Percentiles rank a stretch among this genome's conserved stretches.
phyloP scores from a whole-genome alignment of 1,284 basidiomycete genomes.

The Boletus sp. region DNA sequence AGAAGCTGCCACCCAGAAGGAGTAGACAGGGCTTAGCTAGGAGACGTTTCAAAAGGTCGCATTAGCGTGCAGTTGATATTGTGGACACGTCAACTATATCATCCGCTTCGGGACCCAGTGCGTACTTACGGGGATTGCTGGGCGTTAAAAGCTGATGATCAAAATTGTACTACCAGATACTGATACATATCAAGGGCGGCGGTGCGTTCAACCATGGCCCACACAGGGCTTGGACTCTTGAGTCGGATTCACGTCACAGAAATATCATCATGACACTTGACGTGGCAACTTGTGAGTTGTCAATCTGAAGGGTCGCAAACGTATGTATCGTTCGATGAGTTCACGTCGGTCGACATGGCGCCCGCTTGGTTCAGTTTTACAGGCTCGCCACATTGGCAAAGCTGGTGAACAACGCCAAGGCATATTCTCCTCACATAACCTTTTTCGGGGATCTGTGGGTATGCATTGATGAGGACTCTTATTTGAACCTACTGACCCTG shows the following conservation, averaged over 20 bases:
- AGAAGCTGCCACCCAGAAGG: slow-evolving; percentile 4
- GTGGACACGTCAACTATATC: background rate
- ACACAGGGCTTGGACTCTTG: background rate
- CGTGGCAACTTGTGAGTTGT: slow-evolving; percentile 10
- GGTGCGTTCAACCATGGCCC: background rate
- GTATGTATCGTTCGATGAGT: background rate
- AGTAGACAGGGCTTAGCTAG: background rate
- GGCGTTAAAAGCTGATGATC: background rate
- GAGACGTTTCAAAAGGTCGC: slow-evolving; percentile 2
- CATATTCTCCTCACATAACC: background rate
- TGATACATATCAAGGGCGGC: background rate
- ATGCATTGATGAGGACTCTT: slow-evolving; percentile 1
- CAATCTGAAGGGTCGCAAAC: background rate
- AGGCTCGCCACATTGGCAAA: slow-evolving; percentile 1
- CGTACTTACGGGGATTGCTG: background rate
- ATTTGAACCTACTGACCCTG: slow-evolving; percentile 12
- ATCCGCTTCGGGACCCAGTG: background rate
- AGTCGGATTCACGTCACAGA: background rate
- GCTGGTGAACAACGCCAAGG: background rate
- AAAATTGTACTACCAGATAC: background rate
- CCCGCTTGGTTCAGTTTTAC: slow-evolving; percentile 5
- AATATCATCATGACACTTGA: background rate
- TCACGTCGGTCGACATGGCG: background rate
- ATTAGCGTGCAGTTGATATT: background rate
- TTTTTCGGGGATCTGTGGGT: slow-evolving; percentile 9